phyloP scores from a whole-genome alignment of 2,329 filamentous ascomycete genomes.

The Xylariaceae sp. region DNA sequence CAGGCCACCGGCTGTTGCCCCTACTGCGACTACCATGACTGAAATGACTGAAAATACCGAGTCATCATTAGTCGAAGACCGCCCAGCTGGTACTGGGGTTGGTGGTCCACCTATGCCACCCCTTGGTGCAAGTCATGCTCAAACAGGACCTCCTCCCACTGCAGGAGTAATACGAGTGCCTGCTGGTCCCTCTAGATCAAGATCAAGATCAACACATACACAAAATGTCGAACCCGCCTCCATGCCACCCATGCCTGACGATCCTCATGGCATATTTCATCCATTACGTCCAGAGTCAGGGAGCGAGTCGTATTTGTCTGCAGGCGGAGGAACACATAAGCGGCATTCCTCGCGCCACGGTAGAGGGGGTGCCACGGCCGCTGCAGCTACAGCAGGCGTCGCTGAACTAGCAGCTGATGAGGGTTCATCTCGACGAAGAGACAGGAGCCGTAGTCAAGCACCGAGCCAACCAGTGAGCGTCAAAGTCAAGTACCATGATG shows the following conservation, averaged over 20 bases:
- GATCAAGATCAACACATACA: conserved; percentile 40
- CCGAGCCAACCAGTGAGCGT: conserved; percentile 51
- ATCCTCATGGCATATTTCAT: conserved; percentile 44
- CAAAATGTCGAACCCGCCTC: conserved; percentile 23
- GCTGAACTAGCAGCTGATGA: conserved; percentile 46
- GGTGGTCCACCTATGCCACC: conserved; percentile 38
- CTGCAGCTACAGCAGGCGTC: conserved; percentile 45
- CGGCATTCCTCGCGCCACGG: conserved; percentile 45
- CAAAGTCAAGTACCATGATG: conserved; percentile 57
- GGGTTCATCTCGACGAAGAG: conserved; percentile 36
- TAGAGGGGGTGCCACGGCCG: conserved; percentile 44
- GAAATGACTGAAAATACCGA: conserved; percentile 29
- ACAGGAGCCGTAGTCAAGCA: conserved; percentile 38
- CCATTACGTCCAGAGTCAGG: conserved; percentile 37
- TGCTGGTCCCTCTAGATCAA: conserved; percentile 28
- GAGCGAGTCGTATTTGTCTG: conserved; percentile 41
- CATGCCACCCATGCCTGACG: conserved; percentile 54
- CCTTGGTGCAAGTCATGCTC: conserved; percentile 25
- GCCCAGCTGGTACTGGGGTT: conserved; percentile 31
- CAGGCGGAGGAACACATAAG: conserved; percentile 38
- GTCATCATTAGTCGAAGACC: conserved; percentile 39
- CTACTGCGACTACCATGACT: conserved; percentile 24
- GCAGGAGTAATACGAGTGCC: conserved; percentile 8
- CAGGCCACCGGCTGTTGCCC: conserved; percentile 25
- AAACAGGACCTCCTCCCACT: conserved; percentile 2